phyloP scores from a whole-genome alignment of 2,329 filamentous ascomycete genomes.

The Apiospora phragmitis region DNA sequence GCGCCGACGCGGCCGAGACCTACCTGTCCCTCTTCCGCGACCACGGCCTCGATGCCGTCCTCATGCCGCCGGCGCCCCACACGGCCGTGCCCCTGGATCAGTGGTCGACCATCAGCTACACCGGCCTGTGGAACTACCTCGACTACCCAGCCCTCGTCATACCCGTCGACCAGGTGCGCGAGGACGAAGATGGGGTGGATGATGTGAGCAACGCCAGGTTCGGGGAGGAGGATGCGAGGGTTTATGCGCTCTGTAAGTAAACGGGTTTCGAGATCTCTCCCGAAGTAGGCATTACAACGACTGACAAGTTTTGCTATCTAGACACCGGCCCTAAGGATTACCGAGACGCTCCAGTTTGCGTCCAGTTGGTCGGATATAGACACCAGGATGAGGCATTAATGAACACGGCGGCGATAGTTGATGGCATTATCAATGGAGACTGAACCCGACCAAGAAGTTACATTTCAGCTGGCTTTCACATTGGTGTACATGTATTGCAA shows the following conservation, averaged over 20 bases:
- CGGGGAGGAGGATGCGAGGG: not conserved
- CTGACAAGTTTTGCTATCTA: not conserved
- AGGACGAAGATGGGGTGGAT: not conserved
- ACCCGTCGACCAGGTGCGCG: not conserved
- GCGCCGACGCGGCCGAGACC: not conserved
- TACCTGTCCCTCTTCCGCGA: not conserved
- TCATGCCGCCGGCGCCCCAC: slow-evolving; percentile 6
- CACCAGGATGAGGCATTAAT: not conserved
- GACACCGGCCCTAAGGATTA: not conserved
- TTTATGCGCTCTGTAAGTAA: not conserved
- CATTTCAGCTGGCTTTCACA: not conserved
- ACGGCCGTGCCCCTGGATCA: not conserved
- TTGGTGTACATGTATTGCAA: no score
- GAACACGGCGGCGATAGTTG: not conserved
- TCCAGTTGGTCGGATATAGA: not conserved
- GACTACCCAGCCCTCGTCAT: not conserved
- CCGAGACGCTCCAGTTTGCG: not conserved
- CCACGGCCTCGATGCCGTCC: not conserved
- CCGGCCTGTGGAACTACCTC: slow-evolving; percentile 5
- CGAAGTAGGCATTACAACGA: no score
- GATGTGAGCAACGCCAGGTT: not conserved
- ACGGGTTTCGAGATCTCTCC: not conserved
- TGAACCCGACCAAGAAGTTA: no score
- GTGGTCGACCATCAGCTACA: not conserved
- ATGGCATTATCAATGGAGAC: not conserved